A percentile compares a stretch with the other conserved stretches of the same genome.
These are phyloP conservation scores for Stereum hirsutum DNA, from an alignment of 1,284 basidiomycete genomes.

Conservation along the genomic window DNA sequence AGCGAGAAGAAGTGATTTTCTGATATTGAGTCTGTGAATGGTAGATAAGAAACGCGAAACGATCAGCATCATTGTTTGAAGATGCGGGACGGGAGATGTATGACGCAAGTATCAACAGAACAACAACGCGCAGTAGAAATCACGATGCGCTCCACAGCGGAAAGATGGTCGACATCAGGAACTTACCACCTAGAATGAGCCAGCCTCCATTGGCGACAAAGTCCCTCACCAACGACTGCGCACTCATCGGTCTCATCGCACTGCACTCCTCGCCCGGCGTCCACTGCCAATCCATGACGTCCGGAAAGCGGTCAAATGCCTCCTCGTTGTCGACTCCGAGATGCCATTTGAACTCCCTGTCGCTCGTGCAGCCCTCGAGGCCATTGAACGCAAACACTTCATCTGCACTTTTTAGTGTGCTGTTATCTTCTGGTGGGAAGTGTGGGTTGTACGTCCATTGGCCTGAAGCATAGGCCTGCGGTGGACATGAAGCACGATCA, in stretches of 20 bases:
- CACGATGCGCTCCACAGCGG: too few species aligned
- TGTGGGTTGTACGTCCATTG: neutral
- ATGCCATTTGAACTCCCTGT: slow-evolving; percentile 54
- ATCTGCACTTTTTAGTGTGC: slow-evolving; percentile 24
- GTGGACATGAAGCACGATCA: neutral
- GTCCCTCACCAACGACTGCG: slow-evolving; percentile 35
- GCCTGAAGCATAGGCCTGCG: neutral
- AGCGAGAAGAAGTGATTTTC: slow-evolving; percentile 67
- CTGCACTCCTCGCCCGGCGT: slow-evolving; percentile 30
- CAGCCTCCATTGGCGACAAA: slow-evolving; percentile 62
- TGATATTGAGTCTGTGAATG: slow-evolving; percentile 45
- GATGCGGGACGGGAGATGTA: neutral
- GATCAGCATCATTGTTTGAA: neutral
- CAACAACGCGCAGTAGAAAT: neutral
- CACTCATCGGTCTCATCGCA: slow-evolving; percentile 28
- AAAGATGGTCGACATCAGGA: too few species aligned
- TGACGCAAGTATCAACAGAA: neutral
- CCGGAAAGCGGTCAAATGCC: slow-evolving; percentile 41
- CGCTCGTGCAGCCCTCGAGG: slow-evolving; percentile 50
- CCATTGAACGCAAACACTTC: slow-evolving; percentile 44
- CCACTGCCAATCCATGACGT: slow-evolving; percentile 43
- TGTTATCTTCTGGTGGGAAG: slow-evolving; percentile 4
- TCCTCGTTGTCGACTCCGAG: slow-evolving; percentile 38
- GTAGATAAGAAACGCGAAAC: neutral
- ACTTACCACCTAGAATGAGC: slow-evolving; percentile 52